Percentiles rank a stretch among this genome's conserved stretches.
phyloP scores from a whole-genome alignment of 768 basidiomycete genomes.

The Kwoniella bestiolae region DNA sequence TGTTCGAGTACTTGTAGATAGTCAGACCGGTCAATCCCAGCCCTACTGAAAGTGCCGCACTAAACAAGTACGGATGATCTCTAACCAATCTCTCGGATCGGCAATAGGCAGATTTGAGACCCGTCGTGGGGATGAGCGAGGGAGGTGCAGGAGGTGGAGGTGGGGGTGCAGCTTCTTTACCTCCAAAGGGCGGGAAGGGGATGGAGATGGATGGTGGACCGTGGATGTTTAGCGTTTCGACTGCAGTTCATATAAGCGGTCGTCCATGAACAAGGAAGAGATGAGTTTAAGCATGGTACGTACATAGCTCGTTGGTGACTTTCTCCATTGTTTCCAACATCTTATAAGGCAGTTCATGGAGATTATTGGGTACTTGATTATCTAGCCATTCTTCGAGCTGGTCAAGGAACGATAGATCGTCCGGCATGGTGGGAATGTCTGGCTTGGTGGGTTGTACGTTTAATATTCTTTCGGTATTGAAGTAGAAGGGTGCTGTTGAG shows the following conservation, averaged over 20 bases:
- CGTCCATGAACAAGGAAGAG: not conserved
- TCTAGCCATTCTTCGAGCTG: slow-evolving; percentile 54
- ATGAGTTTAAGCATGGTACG: slow-evolving; percentile 10
- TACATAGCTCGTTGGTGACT: slow-evolving; percentile 52
- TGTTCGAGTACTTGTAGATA: slow-evolving; percentile 23
- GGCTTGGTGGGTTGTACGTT: not conserved
- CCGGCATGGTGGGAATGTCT: slow-evolving; percentile 30
- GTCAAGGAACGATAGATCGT: slow-evolving; percentile 44
- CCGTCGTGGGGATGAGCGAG: slow-evolving; percentile 21
- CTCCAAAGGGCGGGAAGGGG: slow-evolving; percentile 51
- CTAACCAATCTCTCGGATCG: slow-evolving; percentile 30
- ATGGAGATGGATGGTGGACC: slow-evolving; percentile 51
- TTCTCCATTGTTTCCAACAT: slow-evolving; percentile 52
- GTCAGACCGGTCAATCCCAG: slow-evolving; percentile 33
- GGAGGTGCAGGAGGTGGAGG: slow-evolving; percentile 42
- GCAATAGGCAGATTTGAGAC: slow-evolving; percentile 14
- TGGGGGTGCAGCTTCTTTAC: slow-evolving; percentile 42
- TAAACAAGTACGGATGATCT: slow-evolving; percentile 42
- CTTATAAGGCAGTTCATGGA: slow-evolving; percentile 52
- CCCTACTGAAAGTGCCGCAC: slow-evolving; percentile 41
- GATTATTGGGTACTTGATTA: slow-evolving; percentile 47
- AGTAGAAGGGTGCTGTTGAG: not conserved
- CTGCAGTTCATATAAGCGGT: slow-evolving; percentile 20
- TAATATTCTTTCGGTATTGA: no score
- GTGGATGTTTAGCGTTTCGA: slow-evolving; percentile 53